Conservation (phyloP, 1,284 basidiomycete genomes). For the Papiliotrema nemorosa region DNA sequence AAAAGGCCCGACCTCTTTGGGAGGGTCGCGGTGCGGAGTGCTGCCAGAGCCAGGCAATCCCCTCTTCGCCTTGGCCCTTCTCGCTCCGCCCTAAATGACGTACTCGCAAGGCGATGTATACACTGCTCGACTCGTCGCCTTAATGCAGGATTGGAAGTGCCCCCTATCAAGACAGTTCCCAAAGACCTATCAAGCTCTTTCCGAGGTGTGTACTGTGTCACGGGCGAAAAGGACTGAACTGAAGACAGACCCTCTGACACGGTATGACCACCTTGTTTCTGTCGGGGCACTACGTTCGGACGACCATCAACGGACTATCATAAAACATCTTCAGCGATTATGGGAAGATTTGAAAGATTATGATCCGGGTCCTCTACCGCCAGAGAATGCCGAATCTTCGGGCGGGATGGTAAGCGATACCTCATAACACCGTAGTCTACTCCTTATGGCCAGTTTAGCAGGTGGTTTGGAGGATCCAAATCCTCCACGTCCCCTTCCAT, state of each 20-base stretch:
- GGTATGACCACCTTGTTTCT: slow-evolving; percentile 72
- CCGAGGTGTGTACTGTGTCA: slow-evolving; percentile 20
- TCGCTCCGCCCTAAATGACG: too few species aligned
- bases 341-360: slow-evolving; percentile 72
- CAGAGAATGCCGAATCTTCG: slow-evolving; percentile 40
- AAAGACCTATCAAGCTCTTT: slow-evolving; percentile 22
- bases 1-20: too few species aligned
- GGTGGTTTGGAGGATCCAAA: slow-evolving; percentile 56
- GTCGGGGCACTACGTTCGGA: slow-evolving; percentile 72
- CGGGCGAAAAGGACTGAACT: too few species aligned
- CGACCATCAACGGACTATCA: slow-evolving; percentile 77
- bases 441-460: slow-evolving; percentile 55
- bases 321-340: slow-evolving; percentile 73
- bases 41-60: too few species aligned
- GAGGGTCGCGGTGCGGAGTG: too few species aligned
- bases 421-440: neutral
- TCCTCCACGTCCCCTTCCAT: slow-evolving; percentile 47
- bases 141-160: neutral
- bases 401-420: slow-evolving; percentile 13
- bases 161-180: neutral
- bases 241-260: slow-evolving; percentile 47
- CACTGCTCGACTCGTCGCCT: neutral
- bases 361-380: slow-evolving; percentile 62
- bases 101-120: neutral
- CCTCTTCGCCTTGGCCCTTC: too few species aligned